Conservation (phyloP, 106 monocot genomes). For the Dioscorea dumetorum region DNA sequence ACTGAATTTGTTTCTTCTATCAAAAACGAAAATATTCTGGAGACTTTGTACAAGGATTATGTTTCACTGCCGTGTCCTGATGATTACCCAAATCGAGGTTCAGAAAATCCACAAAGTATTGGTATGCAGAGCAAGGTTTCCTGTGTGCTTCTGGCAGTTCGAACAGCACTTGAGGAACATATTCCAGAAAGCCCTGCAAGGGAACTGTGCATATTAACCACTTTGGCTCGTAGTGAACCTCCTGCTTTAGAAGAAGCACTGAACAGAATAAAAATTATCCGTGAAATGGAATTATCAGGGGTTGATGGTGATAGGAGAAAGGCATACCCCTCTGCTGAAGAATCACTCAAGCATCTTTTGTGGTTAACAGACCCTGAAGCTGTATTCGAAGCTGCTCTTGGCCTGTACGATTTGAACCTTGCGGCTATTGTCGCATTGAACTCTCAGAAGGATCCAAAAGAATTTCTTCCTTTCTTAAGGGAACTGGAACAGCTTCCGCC, state of each 20-base stretch:
- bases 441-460: conserved; percentile 98
- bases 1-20: conserved; percentile 90
- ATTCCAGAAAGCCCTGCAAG: conserved; percentile 57
- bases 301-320: conserved; percentile 33
- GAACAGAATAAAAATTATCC: conserved; percentile 69
- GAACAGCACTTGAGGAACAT: conserved; percentile 58
- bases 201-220: conserved; percentile 95
- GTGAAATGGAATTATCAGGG: conserved; percentile 65
- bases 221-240: conserved; percentile 87
- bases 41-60: conserved; percentile 54
- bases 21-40: conserved; percentile 74
- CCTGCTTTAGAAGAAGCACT: conserved; percentile 91
- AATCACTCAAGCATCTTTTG: conserved; percentile 87
- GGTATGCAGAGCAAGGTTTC: conserved; percentile 40
- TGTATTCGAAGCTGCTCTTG: conserved; percentile 85
- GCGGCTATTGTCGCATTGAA: conserved; percentile 94
- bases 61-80: conserved; percentile 19
- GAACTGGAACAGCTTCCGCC: conserved; percentile 58
- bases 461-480: conserved; percentile 86
- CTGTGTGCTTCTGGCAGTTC: conserved; percentile 53
- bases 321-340: conserved; percentile 74
- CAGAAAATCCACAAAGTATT: conserved; percentile 4
- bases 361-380: conserved; percentile 85
- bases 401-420: conserved; percentile 94
- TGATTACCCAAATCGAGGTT: conserved; percentile 10